Percentiles rank a stretch among this genome's conserved stretches.
Conservation (phyloP, 805 yeast genomes). For the Torulaspora quercuum region DNA sequence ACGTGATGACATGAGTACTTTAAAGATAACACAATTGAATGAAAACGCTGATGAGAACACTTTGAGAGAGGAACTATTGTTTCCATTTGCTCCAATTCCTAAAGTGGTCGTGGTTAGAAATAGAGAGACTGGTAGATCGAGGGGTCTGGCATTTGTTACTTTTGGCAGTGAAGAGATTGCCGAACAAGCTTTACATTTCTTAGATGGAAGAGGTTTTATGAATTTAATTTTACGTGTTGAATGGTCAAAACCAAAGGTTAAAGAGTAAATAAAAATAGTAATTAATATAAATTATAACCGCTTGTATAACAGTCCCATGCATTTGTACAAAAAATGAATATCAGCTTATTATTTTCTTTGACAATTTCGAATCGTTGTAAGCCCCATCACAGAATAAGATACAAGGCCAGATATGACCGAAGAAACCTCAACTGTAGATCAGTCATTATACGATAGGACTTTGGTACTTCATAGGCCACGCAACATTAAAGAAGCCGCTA, state of each 20-base stretch:
- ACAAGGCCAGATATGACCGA: too few relatives aligned
- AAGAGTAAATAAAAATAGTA: slow-evolving; percentile 7
- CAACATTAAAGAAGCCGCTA: neutral
- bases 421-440: too few relatives aligned
- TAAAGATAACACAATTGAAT: slow-evolving; percentile 89
- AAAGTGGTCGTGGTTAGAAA: slow-evolving; percentile 84
- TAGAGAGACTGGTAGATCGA: slow-evolving; percentile 88
- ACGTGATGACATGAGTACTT: slow-evolving; percentile 81
- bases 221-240: slow-evolving; percentile 72
- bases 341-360: too few relatives aligned
- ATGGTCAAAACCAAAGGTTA: slow-evolving; percentile 49
- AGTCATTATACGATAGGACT: slow-evolving; percentile 13
- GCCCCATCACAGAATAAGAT: too few relatives aligned
- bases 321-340: slow-evolving; percentile 6
- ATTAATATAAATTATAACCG: neutral
- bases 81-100: slow-evolving; percentile 60
- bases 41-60: slow-evolving; percentile 78
- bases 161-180: slow-evolving; percentile 68
- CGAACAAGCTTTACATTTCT: slow-evolving; percentile 65
- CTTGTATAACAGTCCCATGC: slow-evolving; percentile 10
- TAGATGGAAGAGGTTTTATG: slow-evolving; percentile 91
- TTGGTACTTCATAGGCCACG: slow-evolving; percentile 13
- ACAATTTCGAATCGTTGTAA: too few relatives aligned
- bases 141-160: slow-evolving; percentile 94
- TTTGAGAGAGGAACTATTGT: slow-evolving; percentile 67